phyloP scores from a whole-genome alignment of 306 rosid genomes.

The Sicyos edulis region DNA sequence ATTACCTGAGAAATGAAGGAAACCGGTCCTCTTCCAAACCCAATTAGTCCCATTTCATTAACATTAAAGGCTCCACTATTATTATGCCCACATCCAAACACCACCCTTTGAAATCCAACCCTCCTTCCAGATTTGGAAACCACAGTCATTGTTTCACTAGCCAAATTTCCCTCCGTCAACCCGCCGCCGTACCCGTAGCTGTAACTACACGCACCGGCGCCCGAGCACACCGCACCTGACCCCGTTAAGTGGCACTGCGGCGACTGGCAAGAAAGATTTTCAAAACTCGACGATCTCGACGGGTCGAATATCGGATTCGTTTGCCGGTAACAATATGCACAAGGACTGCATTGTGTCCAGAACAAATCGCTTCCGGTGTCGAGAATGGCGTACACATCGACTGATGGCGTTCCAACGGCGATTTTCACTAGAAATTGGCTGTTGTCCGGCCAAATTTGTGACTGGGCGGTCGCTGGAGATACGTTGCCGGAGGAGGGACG shows the following conservation, averaged over 20 bases:
- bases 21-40: slow-evolving; percentile 33
- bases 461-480: neutral
- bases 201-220: slow-evolving; percentile 23
- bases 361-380: slow-evolving; percentile 54
- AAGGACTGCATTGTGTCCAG: slow-evolving; percentile 57
- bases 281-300: slow-evolving; percentile 26
- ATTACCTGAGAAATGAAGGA: slow-evolving; percentile 40
- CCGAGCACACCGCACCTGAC: neutral
- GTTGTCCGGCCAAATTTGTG: neutral
- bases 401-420: slow-evolving; percentile 46
- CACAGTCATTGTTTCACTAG: slow-evolving; percentile 41
- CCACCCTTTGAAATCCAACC: slow-evolving; percentile 11
- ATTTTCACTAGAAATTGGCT: slow-evolving; percentile 39
- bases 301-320: slow-evolving; percentile 35
- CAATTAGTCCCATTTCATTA: slow-evolving; percentile 40
- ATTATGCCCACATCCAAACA: slow-evolving; percentile 40
- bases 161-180: slow-evolving; percentile 29
- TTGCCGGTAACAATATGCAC: slow-evolving; percentile 36
- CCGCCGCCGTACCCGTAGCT: slow-evolving; percentile 22
- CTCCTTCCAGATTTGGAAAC: slow-evolving; percentile 10
- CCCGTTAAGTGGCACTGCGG: neutral
- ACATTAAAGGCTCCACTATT: slow-evolving; percentile 16
- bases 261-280: slow-evolving; percentile 19
- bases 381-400: slow-evolving; percentile 23
- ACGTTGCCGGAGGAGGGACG: neutral